Conservation (phyloP, 2,329 filamentous ascomycete species). For the Esteya vermicola region DNA sequence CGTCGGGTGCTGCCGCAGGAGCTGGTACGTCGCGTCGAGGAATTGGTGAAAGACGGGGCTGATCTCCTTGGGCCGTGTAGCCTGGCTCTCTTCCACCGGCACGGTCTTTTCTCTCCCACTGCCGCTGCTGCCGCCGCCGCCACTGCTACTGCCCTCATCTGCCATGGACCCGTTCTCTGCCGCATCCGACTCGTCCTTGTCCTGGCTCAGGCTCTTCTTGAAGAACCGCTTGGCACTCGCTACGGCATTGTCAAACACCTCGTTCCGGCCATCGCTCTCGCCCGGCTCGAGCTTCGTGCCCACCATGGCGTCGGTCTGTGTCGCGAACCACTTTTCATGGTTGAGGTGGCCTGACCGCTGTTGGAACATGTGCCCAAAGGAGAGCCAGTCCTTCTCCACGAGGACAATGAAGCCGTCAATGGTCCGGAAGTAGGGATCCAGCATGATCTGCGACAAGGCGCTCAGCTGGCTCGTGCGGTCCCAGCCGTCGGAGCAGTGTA, state of each 20-base stretch:
- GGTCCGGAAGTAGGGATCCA: conserved; percentile 91
- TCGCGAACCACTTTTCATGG: conserved; percentile 86
- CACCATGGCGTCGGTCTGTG: conserved; percentile 66
- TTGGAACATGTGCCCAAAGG: conserved; percentile 95
- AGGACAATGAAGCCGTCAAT: conserved; percentile 88
- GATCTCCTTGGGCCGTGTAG: conserved; percentile 76
- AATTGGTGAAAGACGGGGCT: conserved; percentile 98
- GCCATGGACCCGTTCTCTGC: conserved; percentile 35
- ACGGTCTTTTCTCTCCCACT: conserved; percentile 7
- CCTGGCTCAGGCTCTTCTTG: conserved; percentile 56
- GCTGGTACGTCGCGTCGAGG: conserved; percentile 82
- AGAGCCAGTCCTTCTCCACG: conserved; percentile 94
- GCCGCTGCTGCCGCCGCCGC: conserved; percentile 6
- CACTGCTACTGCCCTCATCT: conserved; percentile 24
- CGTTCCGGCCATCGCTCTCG: conserved; percentile 46
- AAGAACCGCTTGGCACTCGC: conserved; percentile 82
- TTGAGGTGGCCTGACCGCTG: conserved; percentile 78
- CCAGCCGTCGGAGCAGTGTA: conserved; percentile 98
- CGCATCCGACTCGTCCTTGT: conserved; percentile 41
- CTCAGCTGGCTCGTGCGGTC: conserved; percentile 93
- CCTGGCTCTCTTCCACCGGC: conserved; percentile 37
- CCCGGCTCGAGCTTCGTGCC: conserved; percentile 48
- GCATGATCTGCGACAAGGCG: conserved; percentile 78
- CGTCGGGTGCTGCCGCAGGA: conserved; percentile 70
- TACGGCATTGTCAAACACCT: conserved; percentile 75